These are phyloP conservation scores for Athelia sp. DNA, from an alignment of 1,284 basidiomycete genomes.

Conservation along the genomic window DNA sequence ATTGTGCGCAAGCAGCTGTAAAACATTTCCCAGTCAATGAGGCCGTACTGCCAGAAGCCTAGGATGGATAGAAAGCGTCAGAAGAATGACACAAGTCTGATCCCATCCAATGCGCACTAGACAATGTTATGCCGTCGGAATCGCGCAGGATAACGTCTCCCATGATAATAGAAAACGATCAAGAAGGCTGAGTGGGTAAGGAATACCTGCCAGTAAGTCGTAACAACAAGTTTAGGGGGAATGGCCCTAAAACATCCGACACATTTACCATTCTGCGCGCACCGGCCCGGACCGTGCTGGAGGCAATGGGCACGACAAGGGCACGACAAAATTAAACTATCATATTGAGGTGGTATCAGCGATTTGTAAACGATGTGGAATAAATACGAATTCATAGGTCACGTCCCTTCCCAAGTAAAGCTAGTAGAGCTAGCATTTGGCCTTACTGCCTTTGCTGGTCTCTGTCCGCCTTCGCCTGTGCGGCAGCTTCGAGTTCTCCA, in stretches of 20 bases:
- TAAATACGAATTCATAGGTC: too few relatives aligned
- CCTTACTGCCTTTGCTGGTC: background rate
- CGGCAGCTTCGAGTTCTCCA: conserved; percentile 37
- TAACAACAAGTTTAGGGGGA: too few relatives aligned
- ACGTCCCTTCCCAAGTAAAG: too few relatives aligned
- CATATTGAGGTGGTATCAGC: too few relatives aligned
- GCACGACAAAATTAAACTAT: too few relatives aligned
- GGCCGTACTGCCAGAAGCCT: conserved; percentile 1
- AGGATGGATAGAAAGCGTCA: background rate
- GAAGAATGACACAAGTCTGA: conserved; percentile 1
- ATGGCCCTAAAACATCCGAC: too few relatives aligned
- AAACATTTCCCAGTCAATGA: conserved; percentile 1
- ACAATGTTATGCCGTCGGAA: background rate
- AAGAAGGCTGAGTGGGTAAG: conserved; percentile 1
- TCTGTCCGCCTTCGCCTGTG: conserved; percentile 18
- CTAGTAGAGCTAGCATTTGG: too few relatives aligned
- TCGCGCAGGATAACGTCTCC: conserved; percentile 1
- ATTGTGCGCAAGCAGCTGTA: conserved; percentile 1
- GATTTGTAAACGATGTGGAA: too few relatives aligned
- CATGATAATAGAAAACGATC: background rate
- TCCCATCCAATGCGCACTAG: background rate
- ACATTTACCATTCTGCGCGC: too few relatives aligned
- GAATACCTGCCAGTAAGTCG: too few relatives aligned
- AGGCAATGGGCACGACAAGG: too few relatives aligned
- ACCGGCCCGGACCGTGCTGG: too few relatives aligned